Conservation (phyloP, 1,139 yeast species). For the Pichia sp. region DNA sequence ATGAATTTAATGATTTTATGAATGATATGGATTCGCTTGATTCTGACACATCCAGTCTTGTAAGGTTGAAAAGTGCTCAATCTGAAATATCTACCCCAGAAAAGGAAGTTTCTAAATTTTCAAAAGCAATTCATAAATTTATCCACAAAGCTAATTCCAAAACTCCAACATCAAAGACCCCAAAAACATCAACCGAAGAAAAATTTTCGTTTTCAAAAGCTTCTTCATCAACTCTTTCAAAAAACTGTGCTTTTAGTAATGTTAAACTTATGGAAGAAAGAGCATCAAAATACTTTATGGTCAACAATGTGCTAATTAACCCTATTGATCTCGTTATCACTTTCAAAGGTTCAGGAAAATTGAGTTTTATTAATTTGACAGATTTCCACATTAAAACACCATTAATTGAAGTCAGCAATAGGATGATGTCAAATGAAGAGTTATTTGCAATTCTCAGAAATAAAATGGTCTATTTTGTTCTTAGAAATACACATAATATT, state of each 20-base stretch:
- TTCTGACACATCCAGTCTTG: slow-evolving; percentile 2
- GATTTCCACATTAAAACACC: slow-evolving; percentile 64
- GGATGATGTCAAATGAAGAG: slow-evolving; percentile 77
- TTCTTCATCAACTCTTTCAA: neutral
- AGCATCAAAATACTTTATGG: slow-evolving; percentile 39
- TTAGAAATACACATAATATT: slow-evolving; percentile 73
- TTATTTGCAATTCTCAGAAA: slow-evolving; percentile 57
- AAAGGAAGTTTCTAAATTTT: slow-evolving; percentile 9
- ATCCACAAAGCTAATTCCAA: slow-evolving; percentile 5
- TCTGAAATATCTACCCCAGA: slow-evolving; percentile 1
- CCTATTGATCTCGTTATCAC: slow-evolving; percentile 56
- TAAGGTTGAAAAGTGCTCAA: neutral
- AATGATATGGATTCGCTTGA: slow-evolving; percentile 5
- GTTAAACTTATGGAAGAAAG: slow-evolving; percentile 50
- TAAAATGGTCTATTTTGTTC: slow-evolving; percentile 60
- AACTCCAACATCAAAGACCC: neutral
- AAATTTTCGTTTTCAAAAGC: neutral
- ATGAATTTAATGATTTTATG: slow-evolving; percentile 23
- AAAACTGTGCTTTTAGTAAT: slow-evolving; percentile 20
- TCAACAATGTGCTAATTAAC: slow-evolving; percentile 52
- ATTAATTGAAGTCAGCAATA: slow-evolving; percentile 53
- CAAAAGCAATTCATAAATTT: slow-evolving; percentile 11
- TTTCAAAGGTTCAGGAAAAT: slow-evolving; percentile 67
- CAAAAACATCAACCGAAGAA: neutral
- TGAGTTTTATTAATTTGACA: slow-evolving; percentile 66